These are phyloP conservation scores for Starmera stellimalicola DNA, from an alignment of 1,139 yeast species.

Conservation along the genomic window DNA sequence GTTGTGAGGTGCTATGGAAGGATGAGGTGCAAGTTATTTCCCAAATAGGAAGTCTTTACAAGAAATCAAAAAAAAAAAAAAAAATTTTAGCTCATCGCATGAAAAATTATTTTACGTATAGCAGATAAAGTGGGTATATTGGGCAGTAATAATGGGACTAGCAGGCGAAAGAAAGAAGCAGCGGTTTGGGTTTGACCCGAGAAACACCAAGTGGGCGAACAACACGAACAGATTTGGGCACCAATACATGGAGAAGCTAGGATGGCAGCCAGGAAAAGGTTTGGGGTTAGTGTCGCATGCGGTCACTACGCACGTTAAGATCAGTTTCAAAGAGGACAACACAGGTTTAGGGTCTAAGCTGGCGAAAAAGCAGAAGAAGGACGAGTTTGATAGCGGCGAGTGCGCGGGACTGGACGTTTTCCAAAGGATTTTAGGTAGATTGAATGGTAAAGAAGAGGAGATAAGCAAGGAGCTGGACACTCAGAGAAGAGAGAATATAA, in stretches of 20 bases:
- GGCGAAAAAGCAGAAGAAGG: constrained; percentile 45
- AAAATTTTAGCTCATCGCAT: constrained; percentile 1
- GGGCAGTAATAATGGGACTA: constrained; percentile 39
- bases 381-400: constrained; percentile 67
- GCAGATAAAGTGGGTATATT: not conserved
- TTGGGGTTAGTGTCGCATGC: constrained; percentile 64
- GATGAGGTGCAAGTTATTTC: not conserved
- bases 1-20: not conserved
- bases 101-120: not conserved
- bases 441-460: constrained; percentile 66
- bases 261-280: constrained; percentile 92
- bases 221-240: constrained; percentile 82
- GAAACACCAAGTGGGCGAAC: constrained; percentile 93
- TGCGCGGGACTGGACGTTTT: constrained; percentile 89
- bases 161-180: constrained; percentile 81
- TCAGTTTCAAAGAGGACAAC: constrained; percentile 70
- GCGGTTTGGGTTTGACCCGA: constrained; percentile 85
- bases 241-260: constrained; percentile 67
- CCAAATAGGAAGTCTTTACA: not conserved
- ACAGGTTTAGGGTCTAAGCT: constrained; percentile 80
- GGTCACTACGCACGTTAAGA: constrained; percentile 72
- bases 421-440: constrained; percentile 79
- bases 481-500: constrained; percentile 55
- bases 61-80: not conserved
- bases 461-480: constrained; percentile 52